phyloP scores from a whole-genome alignment of 2,329 filamentous ascomycete genomes.

The Cladosporium sp. region DNA sequence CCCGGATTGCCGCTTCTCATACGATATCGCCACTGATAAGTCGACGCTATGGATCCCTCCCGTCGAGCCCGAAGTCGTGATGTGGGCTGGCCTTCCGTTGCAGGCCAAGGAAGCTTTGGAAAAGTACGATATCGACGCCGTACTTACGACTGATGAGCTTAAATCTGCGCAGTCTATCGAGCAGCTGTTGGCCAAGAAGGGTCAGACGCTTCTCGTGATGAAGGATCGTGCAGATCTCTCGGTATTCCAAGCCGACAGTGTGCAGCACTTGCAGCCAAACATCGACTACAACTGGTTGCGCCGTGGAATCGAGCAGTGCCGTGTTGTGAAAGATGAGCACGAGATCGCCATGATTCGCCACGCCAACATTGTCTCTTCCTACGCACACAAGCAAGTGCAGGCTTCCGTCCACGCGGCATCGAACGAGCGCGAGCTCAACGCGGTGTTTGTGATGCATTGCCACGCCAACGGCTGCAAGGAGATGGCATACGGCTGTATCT shows the following conservation, averaged over 20 bases:
- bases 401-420: conserved; percentile 60
- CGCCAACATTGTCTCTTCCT: conserved; percentile 77
- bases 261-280: conserved; percentile 67
- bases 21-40: conserved; percentile 73
- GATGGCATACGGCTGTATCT: conserved; percentile 85
- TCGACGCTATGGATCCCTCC: conserved; percentile 91
- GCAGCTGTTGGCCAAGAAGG: conserved; percentile 43
- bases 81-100: conserved; percentile 93
- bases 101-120: conserved; percentile 72
- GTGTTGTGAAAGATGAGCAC: conserved; percentile 80
- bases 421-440: conserved; percentile 84
- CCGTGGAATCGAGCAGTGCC: conserved; percentile 73
- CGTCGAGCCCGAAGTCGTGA: conserved; percentile 82
- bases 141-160: conserved; percentile 59
- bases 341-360: conserved; percentile 81
- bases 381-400: conserved; percentile 76
- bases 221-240: conserved; percentile 64
- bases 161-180: conserved; percentile 68
- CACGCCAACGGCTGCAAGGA: conserved; percentile 74
- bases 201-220: conserved; percentile 70
- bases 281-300: conserved; percentile 62
- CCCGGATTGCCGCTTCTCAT: conserved; percentile 78
- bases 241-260: conserved; percentile 56
- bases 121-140: conserved; percentile 60
- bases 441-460: conserved; percentile 74